Base-by-base conservation (phyloP, 345 rosid species). In the Iberis pinnata region DNA sequence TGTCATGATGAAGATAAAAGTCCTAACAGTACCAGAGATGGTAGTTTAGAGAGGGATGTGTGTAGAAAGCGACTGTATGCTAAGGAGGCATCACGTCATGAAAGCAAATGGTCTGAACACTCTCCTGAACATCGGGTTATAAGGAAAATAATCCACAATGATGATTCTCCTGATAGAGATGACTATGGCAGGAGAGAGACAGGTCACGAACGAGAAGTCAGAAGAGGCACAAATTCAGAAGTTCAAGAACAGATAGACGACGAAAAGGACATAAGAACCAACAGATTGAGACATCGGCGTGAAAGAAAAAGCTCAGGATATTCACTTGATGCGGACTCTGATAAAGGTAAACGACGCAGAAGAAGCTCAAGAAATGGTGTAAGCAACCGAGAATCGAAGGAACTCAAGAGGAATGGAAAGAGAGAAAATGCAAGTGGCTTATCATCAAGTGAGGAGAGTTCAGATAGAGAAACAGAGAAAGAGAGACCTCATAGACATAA, bases 1-100 rank as follows among this genome's bases (percentile, higher is more conserved):
- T 5, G 6, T 69, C 52, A 51, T 40, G 72, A 59, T 52, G 61
- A 53, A 32, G 68, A 57, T 40, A 66, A 64, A 70, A 59, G 50
- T 29, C 55, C 46, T 67, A 57, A 60, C 45, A 33, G 40, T 53
- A 65, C 64, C 57, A 73, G 72, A 67, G 75, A 63, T n/a, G 48
- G 51, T 60, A 66, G 62, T 62, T 62, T 63, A 15, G 80, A 66
- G 20, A 51, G 56, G 31, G 70, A 76, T 36, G 36, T 16, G 15
- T 66, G 41, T 45, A 38, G 39, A 41, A 61, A 69, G 36, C 51
- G 24, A 19, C 63, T 58, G 50, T 8, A 46, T 24, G 61, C 56
- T 18, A 58, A 60, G 57, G 67, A 67, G 14, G 56, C 70, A 19
- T 37, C n/a, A 11, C 46, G 8, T 42, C 63, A 18, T 11, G 69